Evolutionary conservation across 140 eudicot genomes (phyloP), one percentile per base, ranked within the genome.

Genomic region (Ambrosia hybrid): DNA sequence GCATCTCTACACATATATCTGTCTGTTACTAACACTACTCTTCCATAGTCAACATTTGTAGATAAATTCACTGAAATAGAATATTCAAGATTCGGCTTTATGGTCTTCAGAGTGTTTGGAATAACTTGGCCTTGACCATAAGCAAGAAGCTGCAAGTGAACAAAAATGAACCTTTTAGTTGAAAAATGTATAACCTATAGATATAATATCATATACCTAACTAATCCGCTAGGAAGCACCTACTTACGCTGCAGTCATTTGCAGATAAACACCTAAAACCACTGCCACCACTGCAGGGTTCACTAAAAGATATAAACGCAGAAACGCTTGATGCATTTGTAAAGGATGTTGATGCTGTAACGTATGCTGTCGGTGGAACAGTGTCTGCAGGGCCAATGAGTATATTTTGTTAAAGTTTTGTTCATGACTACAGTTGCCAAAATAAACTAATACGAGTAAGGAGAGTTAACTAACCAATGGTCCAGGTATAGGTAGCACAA

Each of bases 191-290:
- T 55, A 17, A 52, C 67, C 67, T 43, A 49, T 38, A 43, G 70
- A 57, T 41, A 14, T 55, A 36, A 45, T 63, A 53, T 45, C 73
- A 43, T 49, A 15, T 56, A 78, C 41, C 76, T 63, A 77, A 61
- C 30, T 34, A 36, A 57, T 26, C 17, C 38, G 10, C 58, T 59
- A 70, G 62, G 49, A 69, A 65, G 43, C 80, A 82, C 89, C 81
- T 80, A 87, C 99, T 94, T 86, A 94, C 99, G 73, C 87, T 90
- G 91, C 99, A 90, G 72, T 87, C 76, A 79, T 90, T 78, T 16
- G 71, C 80, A 0, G 97, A 83, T 62, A 87, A 56, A 72, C 99
- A 94, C 70, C 78, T 60, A 78, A 94, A 90, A 67, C 97, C 98
- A 66, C 91, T 90, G 37, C 85, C 85, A 37, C 91, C 95, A 13